phyloP scores from a whole-genome alignment of 1,139 yeast genomes.

The Saccharomyces pastorianus region DNA sequence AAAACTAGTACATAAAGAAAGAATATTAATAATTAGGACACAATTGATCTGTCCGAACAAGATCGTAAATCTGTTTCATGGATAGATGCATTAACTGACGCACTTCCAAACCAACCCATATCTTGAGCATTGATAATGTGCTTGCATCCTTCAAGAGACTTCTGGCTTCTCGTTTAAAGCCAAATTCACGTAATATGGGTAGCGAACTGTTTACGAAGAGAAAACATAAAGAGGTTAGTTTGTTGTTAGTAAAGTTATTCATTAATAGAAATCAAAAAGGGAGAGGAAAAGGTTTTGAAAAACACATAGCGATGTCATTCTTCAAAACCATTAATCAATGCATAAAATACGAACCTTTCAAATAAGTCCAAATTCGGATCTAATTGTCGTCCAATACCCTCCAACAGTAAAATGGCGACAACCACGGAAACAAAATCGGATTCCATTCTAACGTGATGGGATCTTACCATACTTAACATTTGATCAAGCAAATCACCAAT shows the following conservation, averaged over 20 bases:
- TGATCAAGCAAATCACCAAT: conserved; percentile 86
- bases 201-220: conserved; percentile 50
- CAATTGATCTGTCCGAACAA: conserved; percentile 52
- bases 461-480: conserved; percentile 82
- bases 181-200: conserved; percentile 79
- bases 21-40: conserved; percentile 45
- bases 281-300: not conserved
- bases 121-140: conserved; percentile 71
- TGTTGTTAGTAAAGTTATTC: not conserved
- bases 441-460: conserved; percentile 95
- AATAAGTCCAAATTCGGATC: conserved; percentile 89
- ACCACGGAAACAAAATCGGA: conserved; percentile 93
- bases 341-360: conserved; percentile 78
- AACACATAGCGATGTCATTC: not conserved
- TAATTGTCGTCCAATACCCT: conserved; percentile 90
- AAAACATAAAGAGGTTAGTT: conserved; percentile 20
- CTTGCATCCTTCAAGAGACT: conserved; percentile 52
- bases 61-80: conserved; percentile 42
- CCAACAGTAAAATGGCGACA: conserved; percentile 78
- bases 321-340: conserved; percentile 27
- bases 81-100: conserved; percentile 81
- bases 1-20: not conserved
- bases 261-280: conserved; percentile 6
- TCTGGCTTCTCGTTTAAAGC: conserved; percentile 56
- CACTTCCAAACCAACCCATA: conserved; percentile 85